Evolutionary conservation across 2,329 filamentous ascomycete species (phyloP), one percentile per base, ranked within the genome.

Genomic region (Calonectria honghensis): DNA sequence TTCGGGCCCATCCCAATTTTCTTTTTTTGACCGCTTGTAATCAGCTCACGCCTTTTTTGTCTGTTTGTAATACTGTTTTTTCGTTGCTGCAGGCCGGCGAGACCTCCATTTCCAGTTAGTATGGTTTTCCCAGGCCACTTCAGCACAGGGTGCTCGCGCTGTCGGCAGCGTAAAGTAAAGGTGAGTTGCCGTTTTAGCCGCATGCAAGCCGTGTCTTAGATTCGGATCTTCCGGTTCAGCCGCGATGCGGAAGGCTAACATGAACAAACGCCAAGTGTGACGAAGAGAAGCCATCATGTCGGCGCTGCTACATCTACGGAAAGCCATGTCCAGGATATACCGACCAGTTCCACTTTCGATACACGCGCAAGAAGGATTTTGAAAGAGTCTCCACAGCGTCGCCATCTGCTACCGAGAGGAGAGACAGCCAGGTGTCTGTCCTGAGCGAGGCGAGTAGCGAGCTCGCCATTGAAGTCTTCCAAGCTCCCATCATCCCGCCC

Each of bases 271-370:
- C 45, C 3, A 63, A 83, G 83, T 84, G 83, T 72, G 83, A 84
- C 70, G 83, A 84, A 64, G 72, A 65, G 20, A 84, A 82, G 51
- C 83, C 83, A 2, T 78, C 80, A 27, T 84, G 83, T 74, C 81
- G 78, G 27, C 81, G 83, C 66, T 84, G 81, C 61, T 73, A 80
- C 69, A 79, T 82, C 54, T 84, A 84, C 64, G 83, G 83, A 13
- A 82, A 83, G 68, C 78, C 79, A 1, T 84, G 83, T 29, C 79
- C 80, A 2, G 83, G 83, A 59, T 84, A 84, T 69, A 84, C 83
- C 18, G 83, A 84, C 69, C 80, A 83, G 73, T 84, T 84, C 65
- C 82, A 84, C 37, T 84, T 84, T 73, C 79, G 83, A 31, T 77
- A 82, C 72, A 77, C 75, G 5, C 51, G 61, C 4, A 72, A 57